phyloP scores from a whole-genome alignment of 208 protist genomes.

The Leptomonas seymouri region DNA sequence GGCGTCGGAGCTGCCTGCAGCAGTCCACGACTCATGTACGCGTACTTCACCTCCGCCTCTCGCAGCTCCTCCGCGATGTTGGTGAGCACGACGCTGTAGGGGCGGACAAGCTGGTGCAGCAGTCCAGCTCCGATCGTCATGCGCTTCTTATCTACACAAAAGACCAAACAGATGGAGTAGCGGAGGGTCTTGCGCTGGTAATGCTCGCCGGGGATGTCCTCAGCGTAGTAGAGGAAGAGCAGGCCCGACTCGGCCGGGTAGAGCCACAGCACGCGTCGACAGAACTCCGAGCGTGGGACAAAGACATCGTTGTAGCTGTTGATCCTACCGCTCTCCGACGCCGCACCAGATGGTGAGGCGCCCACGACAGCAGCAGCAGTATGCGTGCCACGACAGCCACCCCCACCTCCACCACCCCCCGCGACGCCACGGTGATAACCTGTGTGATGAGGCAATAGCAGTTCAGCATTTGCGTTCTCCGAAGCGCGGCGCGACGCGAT shows the following conservation, averaged over 20 bases:
- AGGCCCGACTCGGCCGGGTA: conserved; percentile 68
- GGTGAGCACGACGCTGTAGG: conserved; percentile 74
- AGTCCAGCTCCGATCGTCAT: conserved; percentile 59
- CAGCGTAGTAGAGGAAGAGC: conserved; percentile 82
- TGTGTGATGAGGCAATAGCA: background rate
- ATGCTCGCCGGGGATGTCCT: conserved; percentile 81
- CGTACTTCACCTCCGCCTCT: conserved; percentile 68
- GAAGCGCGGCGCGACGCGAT: background rate
- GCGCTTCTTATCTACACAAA: conserved; percentile 52
- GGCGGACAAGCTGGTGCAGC: conserved; percentile 56
- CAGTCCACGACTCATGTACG: conserved; percentile 74
- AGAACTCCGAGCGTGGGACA: conserved; percentile 81
- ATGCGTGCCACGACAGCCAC: background rate
- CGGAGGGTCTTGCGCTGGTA: conserved; percentile 87
- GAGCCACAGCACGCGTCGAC: conserved; percentile 69
- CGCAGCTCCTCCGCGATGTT: conserved; percentile 82
- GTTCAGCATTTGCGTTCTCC: background rate
- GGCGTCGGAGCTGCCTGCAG: conserved; percentile 3
- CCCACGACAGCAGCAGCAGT: background rate
- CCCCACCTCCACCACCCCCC: background rate
- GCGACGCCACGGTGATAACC: background rate
- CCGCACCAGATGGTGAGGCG: background rate
- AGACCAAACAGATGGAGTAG: conserved; percentile 83
- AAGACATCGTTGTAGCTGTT: conserved; percentile 76
- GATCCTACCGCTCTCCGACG: conserved; percentile 25